Evolutionary conservation across 129 eudicot genomes (phyloP), one percentile per base, ranked within the genome.

Genomic region (Flaveria sonorensis): DNA sequence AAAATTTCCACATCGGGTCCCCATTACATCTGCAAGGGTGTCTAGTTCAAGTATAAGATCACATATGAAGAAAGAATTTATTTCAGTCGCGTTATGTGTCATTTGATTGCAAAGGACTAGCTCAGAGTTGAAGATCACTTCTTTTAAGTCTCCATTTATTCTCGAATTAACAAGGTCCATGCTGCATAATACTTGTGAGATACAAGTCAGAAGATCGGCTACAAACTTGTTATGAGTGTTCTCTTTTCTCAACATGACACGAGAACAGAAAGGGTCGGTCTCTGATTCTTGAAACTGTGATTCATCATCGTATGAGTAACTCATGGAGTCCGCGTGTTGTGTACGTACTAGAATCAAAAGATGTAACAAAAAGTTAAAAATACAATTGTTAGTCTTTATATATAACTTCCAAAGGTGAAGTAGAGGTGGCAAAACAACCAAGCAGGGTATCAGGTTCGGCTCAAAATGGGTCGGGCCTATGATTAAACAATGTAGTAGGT

Each of bases 31-130:
- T 8, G 82, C 87, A 32, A 92, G 84, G 15, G 83, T 83, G 75
- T 90, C 94, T 62, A 92, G 84, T 83, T 92, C 91, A 43, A 84
- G 75, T 20, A 86, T 63, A 67, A 92, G 85, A 42, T 65, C 76
- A 80, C 86, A 77, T 32, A 87, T 51, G 19, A 87, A 77, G 78
- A 86, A 92, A 50, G 76, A 83, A 51, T 78, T 43, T 5, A 43
- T 23, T 75, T 73, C 53, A 68, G 39, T 26, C 14, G 79, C 48
- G 28, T 21, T 71, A 5, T 16, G 70, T 52, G 56, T 42, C 66
- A 19, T 45, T 76, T 82, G 77, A n/a, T 43, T 78, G 59, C 84
- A 72, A 19, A 84, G 77, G 2, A 81, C 72, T 53, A 92, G 43
- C 76, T 87, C 97, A 13, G 89, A 72, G 70, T 89, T 84, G 81